These are phyloP conservation scores for Fomes fomentarius DNA, from an alignment of 1,284 basidiomycete species.

Conservation along the genomic window DNA sequence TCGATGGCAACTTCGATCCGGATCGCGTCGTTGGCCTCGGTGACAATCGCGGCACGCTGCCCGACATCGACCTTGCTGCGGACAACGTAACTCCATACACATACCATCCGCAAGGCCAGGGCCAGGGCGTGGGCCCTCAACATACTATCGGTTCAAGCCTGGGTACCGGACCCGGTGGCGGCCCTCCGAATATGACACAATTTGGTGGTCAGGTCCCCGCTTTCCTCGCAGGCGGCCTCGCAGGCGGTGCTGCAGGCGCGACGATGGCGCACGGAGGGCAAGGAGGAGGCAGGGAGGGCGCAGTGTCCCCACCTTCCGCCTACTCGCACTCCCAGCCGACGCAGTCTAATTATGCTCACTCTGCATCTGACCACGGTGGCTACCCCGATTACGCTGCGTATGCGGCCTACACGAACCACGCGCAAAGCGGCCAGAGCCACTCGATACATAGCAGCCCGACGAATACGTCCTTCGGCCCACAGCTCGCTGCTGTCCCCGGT, in stretches of 20 bases:
- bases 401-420: conserved; percentile 25
- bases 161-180: neutral
- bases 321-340: conserved; percentile 24
- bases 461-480: conserved; percentile 14
- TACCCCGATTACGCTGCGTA: conserved; percentile 32
- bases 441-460: conserved; percentile 1
- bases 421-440: neutral
- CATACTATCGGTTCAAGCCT: neutral
- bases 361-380: conserved; percentile 22
- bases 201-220: conserved; percentile 27
- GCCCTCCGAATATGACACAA: conserved; percentile 30
- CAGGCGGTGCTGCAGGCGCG: conserved; percentile 23
- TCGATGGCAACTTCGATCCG: conserved; percentile 56
- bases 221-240: conserved; percentile 28
- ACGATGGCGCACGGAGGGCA: neutral
- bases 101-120: conserved; percentile 22
- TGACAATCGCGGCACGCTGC: conserved; percentile 34
- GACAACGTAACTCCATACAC: conserved; percentile 41
- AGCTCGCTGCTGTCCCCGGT: conserved; percentile 10
- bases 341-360: conserved; percentile 26
- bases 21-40: conserved; percentile 41
- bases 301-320: conserved; percentile 25
- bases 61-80: conserved; percentile 40
- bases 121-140: conserved; percentile 9
- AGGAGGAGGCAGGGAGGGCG: conserved; percentile 4